Conservation (phyloP, 2,329 filamentous ascomycete genomes). For the Neofusicoccum umdonicola region DNA sequence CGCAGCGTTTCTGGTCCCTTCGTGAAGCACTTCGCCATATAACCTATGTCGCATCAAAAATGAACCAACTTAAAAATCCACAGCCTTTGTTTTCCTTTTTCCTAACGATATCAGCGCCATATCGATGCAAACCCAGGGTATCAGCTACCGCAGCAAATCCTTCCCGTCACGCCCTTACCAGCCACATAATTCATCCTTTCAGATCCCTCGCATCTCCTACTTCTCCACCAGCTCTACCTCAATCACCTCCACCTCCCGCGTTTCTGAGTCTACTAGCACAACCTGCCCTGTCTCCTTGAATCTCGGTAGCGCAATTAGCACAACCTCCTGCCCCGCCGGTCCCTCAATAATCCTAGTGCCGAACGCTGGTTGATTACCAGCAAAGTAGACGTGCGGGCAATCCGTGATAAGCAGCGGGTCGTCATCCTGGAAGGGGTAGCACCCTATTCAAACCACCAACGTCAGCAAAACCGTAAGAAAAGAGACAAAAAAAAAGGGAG, state of each 20-base stretch:
- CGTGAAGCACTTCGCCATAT: no score
- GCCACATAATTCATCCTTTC: background rate
- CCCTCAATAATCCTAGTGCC: constrained; percentile 67
- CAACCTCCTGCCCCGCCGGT: constrained; percentile 65
- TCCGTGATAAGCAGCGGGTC: constrained; percentile 85
- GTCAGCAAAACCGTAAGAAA: no score
- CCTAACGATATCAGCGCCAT: background rate
- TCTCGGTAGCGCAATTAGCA: constrained; percentile 78
- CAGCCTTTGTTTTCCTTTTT: background rate
- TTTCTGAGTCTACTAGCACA: constrained; percentile 81
- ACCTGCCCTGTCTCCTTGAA: constrained; percentile 78
- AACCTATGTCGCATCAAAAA: no score
- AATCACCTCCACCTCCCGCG: constrained; percentile 72
- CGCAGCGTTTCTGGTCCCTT: no score
- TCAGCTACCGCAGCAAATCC: background rate
- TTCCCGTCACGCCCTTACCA: background rate
- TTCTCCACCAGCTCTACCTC: background rate
- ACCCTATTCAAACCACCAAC: constrained; percentile 56
- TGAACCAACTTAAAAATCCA: no score
- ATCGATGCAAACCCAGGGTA: background rate
- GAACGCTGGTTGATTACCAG: constrained; percentile 79
- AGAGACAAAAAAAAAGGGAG: no score
- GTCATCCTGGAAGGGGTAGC: constrained; percentile 91
- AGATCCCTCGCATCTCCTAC: constrained; percentile 23
- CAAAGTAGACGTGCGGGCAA: constrained; percentile 89